Percentiles rank a stretch among this genome's conserved stretches.
Conservation (phyloP, 2,329 filamentous ascomycete genomes). For the Penicillium verrucosum region DNA sequence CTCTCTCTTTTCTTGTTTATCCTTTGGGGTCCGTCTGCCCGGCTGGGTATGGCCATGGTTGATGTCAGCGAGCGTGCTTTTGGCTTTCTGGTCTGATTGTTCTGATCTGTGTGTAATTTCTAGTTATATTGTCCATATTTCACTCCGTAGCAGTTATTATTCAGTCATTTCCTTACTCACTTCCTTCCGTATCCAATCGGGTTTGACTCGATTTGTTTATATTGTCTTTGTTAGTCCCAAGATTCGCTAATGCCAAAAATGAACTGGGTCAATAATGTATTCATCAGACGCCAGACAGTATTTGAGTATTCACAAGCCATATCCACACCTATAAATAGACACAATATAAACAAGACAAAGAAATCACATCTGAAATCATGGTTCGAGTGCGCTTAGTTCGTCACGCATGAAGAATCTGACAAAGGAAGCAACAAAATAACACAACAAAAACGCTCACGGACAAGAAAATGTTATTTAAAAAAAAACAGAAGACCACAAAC, state of each 20-base stretch:
- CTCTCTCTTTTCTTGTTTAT: conserved; percentile 2
- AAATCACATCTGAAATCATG: not conserved
- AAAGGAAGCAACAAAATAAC: not conserved
- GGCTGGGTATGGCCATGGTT: conserved; percentile 22
- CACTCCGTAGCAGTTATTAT: not conserved
- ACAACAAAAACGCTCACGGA: conserved; percentile 4
- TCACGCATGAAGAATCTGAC: not conserved
- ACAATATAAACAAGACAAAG: not conserved
- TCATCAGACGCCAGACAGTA: not conserved
- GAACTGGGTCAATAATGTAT: not conserved
- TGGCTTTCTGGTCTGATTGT: conserved; percentile 1
- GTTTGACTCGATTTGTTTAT: not conserved
- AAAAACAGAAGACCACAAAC: not conserved
- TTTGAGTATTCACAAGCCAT: not conserved
- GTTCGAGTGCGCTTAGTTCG: not conserved
- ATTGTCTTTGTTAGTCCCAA: not conserved
- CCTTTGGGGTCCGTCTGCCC: conserved; percentile 7
- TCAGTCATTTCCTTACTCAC: not conserved
- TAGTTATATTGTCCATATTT: conserved; percentile 7
- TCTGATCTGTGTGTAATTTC: conserved; percentile 3
- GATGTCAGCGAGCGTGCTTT: conserved; percentile 27
- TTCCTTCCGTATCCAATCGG: not conserved
- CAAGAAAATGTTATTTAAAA: not conserved
- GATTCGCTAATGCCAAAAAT: not conserved
- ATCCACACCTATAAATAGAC: not conserved